Evolutionary conservation across 805 yeast species (phyloP).

Genomic region (Alloascoidea africana): DNA sequence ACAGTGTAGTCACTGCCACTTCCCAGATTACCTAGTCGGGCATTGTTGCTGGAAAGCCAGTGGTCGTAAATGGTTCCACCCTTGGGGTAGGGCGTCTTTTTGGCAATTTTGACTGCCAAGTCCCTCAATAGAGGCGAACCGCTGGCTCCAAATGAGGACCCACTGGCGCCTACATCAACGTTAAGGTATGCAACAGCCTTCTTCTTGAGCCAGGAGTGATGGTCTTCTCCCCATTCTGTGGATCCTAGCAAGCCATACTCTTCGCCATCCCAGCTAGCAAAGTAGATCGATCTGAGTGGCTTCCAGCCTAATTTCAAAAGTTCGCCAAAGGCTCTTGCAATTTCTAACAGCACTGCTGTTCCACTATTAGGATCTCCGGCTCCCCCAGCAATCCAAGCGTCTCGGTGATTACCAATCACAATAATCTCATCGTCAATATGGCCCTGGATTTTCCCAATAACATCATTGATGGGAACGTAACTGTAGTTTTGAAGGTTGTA

Average conservation of each 20-base stretch:
- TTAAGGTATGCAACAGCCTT: slow-evolving; percentile 54
- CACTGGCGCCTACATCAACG: slow-evolving; percentile 50
- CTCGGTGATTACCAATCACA: slow-evolving; percentile 63
- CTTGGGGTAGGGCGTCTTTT: slow-evolving; percentile 30
- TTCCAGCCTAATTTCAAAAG: slow-evolving; percentile 46
- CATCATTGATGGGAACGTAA: slow-evolving; percentile 46
- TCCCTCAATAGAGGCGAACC: slow-evolving; percentile 46
- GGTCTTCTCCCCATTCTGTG: slow-evolving; percentile 62
- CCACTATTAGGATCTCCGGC: slow-evolving; percentile 75
- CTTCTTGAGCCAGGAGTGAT: slow-evolving; percentile 26
- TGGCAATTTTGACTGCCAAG: slow-evolving; percentile 29
- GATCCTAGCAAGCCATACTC: slow-evolving; percentile 63
- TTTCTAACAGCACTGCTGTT: slow-evolving; percentile 46
- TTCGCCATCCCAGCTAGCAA: slow-evolving; percentile 76
- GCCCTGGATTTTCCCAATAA: slow-evolving; percentile 48
- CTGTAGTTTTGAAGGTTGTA: slow-evolving; percentile 47
- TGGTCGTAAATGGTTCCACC: slow-evolving; percentile 17
- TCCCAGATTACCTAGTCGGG: slow-evolving; percentile 34
- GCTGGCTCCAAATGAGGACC: slow-evolving; percentile 32
- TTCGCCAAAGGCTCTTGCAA: slow-evolving; percentile 42
- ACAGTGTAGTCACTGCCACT: slow-evolving; percentile 53
- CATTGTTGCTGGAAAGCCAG: slow-evolving; percentile 15
- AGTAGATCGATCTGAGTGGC: slow-evolving; percentile 53
- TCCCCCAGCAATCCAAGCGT: slow-evolving; percentile 69
- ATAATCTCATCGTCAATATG: slow-evolving; percentile 34